These are phyloP conservation scores for Entonaema liquescens DNA, from an alignment of 495 filamentous ascomycete genomes.

Conservation along the genomic window DNA sequence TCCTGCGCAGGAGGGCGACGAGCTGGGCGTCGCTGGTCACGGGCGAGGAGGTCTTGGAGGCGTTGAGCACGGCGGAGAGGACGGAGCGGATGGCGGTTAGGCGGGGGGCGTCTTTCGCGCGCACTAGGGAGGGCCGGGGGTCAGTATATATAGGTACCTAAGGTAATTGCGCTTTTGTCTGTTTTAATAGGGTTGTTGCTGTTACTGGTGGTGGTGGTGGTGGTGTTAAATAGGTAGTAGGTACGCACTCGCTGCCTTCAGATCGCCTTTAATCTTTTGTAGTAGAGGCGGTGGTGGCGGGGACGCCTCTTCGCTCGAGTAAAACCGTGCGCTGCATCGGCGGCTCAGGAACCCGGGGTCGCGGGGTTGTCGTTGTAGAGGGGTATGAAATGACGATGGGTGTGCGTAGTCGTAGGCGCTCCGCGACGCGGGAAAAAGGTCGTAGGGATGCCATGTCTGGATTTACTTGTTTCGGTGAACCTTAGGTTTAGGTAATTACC, in stretches of 20 bases:
- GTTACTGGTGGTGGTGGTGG: no score
- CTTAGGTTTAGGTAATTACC: no score
- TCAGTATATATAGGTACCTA: no score
- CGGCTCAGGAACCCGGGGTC: conserved; percentile 9
- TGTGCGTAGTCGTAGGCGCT: conserved; percentile 17
- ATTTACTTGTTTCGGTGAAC: background rate
- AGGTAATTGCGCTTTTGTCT: background rate
- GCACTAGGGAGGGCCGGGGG: conserved; percentile 45
- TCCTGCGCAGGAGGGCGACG: conserved; percentile 61
- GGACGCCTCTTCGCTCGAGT: conserved; percentile 45
- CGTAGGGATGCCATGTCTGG: conserved; percentile 29
- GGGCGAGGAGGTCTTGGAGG: conserved; percentile 63
- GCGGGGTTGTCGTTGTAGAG: background rate
- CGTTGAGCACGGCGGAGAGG: conserved; percentile 62
- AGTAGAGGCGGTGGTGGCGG: conserved; percentile 51
- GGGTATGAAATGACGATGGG: conserved; percentile 15
- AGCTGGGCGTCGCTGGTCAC: conserved; percentile 65
- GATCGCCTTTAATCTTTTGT: conserved; percentile 60
- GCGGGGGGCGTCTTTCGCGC: conserved; percentile 62
- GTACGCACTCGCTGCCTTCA: conserved; percentile 62
- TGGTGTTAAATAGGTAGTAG: no score
- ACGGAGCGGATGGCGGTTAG: conserved; percentile 64
- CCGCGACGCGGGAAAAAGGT: conserved; percentile 20
- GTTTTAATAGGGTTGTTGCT: no score
- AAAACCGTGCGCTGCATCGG: conserved; percentile 40